Evolutionary conservation across 768 basidiomycete genomes (phyloP).

Genomic region (Auriscalpium orientale): DNA sequence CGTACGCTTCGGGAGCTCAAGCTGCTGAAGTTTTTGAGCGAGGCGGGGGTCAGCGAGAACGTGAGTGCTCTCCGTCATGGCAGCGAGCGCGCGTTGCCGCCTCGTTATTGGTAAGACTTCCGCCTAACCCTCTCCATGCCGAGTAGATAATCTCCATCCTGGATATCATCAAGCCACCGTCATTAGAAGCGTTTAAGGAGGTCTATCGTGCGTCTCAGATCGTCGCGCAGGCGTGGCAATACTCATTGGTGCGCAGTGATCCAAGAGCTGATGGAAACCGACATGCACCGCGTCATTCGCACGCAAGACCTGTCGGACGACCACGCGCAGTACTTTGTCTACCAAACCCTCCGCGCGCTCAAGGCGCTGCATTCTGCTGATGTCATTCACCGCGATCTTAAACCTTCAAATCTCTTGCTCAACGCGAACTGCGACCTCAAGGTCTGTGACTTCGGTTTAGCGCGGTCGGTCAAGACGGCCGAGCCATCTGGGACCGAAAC

Average conservation of each 20-base stretch:
- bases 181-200: slow-evolving; percentile 79
- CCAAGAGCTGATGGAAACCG: slow-evolving; percentile 92
- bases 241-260: slow-evolving; percentile 43
- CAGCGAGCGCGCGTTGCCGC: background rate
- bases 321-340: slow-evolving; percentile 91
- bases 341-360: slow-evolving; percentile 89
- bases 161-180: slow-evolving; percentile 78
- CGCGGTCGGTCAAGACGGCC: slow-evolving; percentile 81
- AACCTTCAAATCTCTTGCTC: slow-evolving; percentile 93
- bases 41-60: slow-evolving; percentile 86
- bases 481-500: slow-evolving; percentile 79
- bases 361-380: slow-evolving; percentile 96
- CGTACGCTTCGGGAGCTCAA: slow-evolving; percentile 53
- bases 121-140: slow-evolving; percentile 1
- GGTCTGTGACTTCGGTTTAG: slow-evolving; percentile 92
- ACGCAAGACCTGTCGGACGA: slow-evolving; percentile 94
- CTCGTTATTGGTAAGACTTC: background rate
- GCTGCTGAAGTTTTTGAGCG: slow-evolving; percentile 70
- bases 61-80: slow-evolving; percentile 29
- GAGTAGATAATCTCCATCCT: slow-evolving; percentile 83
- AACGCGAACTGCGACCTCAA: slow-evolving; percentile 97
- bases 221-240: background rate
- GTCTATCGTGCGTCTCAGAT: slow-evolving; percentile 53
- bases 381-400: slow-evolving; percentile 94
- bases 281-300: slow-evolving; percentile 94